Evolutionary conservation across 2,329 filamentous ascomycete genomes (phyloP).

Genomic region (Nannizzia gypsea): DNA sequence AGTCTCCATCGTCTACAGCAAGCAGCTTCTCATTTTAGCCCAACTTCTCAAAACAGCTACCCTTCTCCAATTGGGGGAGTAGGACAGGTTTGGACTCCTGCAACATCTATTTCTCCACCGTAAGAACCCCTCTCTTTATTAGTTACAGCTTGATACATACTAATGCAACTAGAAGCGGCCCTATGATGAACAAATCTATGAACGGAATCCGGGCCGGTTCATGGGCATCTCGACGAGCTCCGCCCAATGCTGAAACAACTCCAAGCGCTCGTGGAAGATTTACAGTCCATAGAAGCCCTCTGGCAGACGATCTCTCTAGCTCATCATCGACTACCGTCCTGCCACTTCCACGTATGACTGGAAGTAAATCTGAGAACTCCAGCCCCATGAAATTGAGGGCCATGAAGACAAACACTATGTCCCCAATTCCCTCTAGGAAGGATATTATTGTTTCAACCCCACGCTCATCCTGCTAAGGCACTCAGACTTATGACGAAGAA

Average conservation of each 20-base stretch:
- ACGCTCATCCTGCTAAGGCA: slow-evolving; percentile 21
- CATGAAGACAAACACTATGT: slow-evolving; percentile 24
- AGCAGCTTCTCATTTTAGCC: slow-evolving; percentile 30
- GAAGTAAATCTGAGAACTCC: slow-evolving; percentile 26
- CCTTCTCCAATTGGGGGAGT: slow-evolving; percentile 31
- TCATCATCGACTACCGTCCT: slow-evolving; percentile 28
- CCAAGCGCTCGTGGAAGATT: slow-evolving; percentile 24
- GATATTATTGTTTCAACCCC: slow-evolving; percentile 28
- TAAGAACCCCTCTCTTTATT: slow-evolving; percentile 24
- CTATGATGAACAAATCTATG: slow-evolving; percentile 28
- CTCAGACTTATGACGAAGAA: background rate
- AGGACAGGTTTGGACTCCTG: slow-evolving; percentile 35
- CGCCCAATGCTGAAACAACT: slow-evolving; percentile 30
- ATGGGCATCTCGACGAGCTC: slow-evolving; percentile 28
- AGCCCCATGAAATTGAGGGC: slow-evolving; percentile 30
- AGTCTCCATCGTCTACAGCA: slow-evolving; percentile 32
- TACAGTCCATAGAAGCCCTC: slow-evolving; percentile 18
- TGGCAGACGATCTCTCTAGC: slow-evolving; percentile 24
- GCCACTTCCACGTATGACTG: slow-evolving; percentile 21
- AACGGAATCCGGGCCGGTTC: slow-evolving; percentile 26
- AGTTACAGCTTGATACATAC: slow-evolving; percentile 7
- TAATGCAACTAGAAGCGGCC: slow-evolving; percentile 27
- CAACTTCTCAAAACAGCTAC: slow-evolving; percentile 33
- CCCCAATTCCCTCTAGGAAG: slow-evolving; percentile 30
- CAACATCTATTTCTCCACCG: slow-evolving; percentile 39